Evolutionary conservation across 208 protist species (phyloP), one percentile per base, ranked within the genome.

Genomic region (Wallacemonas sp.): DNA sequence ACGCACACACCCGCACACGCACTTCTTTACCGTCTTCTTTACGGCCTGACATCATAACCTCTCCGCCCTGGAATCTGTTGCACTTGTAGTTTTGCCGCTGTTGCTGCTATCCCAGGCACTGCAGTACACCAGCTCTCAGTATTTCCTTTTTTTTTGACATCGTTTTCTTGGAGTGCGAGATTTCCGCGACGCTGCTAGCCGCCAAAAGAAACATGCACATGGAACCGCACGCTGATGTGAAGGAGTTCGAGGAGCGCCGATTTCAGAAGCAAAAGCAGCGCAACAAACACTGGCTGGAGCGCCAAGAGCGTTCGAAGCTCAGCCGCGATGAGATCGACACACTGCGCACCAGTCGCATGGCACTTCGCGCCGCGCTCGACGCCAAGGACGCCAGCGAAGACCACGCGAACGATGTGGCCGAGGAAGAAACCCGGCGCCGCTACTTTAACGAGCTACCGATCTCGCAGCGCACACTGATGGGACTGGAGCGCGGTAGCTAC

Each of bases 401-500:
- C 10, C 69, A 81, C 27, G 78, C 81, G 5, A 79, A 92, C 71
- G n/a, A 45, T 12, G 50, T 68, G 27, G 78, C 65, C 26, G 70
- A 78, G n/a, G 50, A 73, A 13, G 60, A 69, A 30, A 78, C 81
- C 33, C 54, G 69, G 38, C 66, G 53, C 46, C 73, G 59, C 19
- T 76, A 79, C 38, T 98, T 98, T 63, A 79, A 59, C 9, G 66
- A 98, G 38, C 76, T 98, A 26, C 95, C 95, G 12, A 44, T 98
- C 21, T 98, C 93, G 21, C 87, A 97, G 75, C 85, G 86, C 21
- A 96, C 93, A 19, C 76, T 86, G 53, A 81, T 92, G 66, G 98
- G 92, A 1, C 83, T 99, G n/a, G 81, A 92, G 66, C 76, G 90
- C 6, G 89, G 80, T 13, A 86, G 90, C 42, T 99, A 95, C 76